Evolutionary conservation across 768 basidiomycete genomes (phyloP), one percentile per base, ranked within the genome.

Genomic region (Chalciporus pseudorubinellus): DNA sequence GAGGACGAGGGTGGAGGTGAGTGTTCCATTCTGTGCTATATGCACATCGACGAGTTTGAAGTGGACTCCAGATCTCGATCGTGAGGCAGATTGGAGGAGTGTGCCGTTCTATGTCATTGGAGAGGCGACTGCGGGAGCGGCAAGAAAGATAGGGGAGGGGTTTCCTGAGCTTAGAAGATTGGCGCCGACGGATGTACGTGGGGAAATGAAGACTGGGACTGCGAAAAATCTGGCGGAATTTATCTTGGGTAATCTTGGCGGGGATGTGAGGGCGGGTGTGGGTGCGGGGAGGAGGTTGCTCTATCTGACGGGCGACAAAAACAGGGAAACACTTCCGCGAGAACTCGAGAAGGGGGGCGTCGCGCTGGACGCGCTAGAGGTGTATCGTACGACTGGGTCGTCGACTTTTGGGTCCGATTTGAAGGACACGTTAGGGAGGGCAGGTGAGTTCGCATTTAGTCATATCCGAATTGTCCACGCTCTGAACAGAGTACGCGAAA

Each of bases 291-390:
- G 29, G 29, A 58, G 50, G 21, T 61, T 94, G 43, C 65, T 94
- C 7, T 92, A 91, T 64, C 76, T 95, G 9, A 89, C 84, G 11
- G 92, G 92, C 19, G 92, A 94, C 76, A 95, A 93, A 73, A 92
- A 89, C 52, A 74, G 81, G 16, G 88, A 91, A 53, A 84, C 80
- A 0, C 67, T 93, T 2, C 70, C 80, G 0, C 70, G 54, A 13
- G 73, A 84, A 9, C 70, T 93, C 33, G 50, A 55, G 0, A 72
- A 71, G 1, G 77, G 70, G 1, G 73, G 74, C 1, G 62, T 89
- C 1, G 58, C 58, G 29, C 62, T 88, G 26, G 70, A 75, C 5
- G 52, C 73, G 12, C 59, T 91, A 11, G 79, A 86, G 62, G 89
- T 89, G 9, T 93, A 93, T 59, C 76, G 74, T 59, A 92, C 91